Evolutionary conservation across 2,329 filamentous ascomycete species (phyloP).

Genomic region (Penicillium crustosum): DNA sequence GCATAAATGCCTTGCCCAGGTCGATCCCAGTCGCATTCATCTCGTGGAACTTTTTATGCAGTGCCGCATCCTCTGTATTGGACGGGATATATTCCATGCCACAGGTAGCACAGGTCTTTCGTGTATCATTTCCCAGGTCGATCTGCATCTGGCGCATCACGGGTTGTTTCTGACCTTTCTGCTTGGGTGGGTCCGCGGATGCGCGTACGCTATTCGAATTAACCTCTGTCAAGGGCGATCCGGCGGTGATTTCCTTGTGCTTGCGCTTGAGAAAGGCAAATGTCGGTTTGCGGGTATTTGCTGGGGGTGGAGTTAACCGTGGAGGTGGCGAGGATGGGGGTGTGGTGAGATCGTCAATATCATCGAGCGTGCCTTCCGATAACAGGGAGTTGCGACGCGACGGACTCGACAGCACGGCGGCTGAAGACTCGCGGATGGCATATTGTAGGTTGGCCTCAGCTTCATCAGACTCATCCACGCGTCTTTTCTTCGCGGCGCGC

Average conservation of each 20-base stretch:
- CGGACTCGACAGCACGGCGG: constrained; percentile 47
- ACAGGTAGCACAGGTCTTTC: constrained; percentile 59
- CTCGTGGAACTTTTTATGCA: constrained; percentile 65
- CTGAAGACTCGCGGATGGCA: constrained; percentile 50
- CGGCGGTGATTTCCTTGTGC: constrained; percentile 33
- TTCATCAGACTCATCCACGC: constrained; percentile 45
- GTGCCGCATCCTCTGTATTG: constrained; percentile 58
- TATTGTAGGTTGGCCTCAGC: constrained; percentile 48
- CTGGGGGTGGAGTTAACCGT: constrained; percentile 43
- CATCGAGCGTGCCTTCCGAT: constrained; percentile 45
- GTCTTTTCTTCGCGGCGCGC: constrained; percentile 47
- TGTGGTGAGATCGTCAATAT: constrained; percentile 45
- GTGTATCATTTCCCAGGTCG: constrained; percentile 56
- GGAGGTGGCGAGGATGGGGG: constrained; percentile 55
- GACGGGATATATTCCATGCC: constrained; percentile 68
- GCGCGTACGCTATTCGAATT: constrained; percentile 46
- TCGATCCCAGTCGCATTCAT: constrained; percentile 62
- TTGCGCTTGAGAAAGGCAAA: constrained; percentile 54
- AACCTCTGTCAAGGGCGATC: constrained; percentile 46
- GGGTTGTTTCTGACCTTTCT: constrained; percentile 31
- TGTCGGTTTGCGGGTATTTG: constrained; percentile 49
- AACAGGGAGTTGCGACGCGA: constrained; percentile 49
- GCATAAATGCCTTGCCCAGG: constrained; percentile 58
- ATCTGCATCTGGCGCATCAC: constrained; percentile 60
- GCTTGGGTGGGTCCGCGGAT: constrained; percentile 41